Percentiles rank a stretch among this genome's conserved stretches.
These are phyloP conservation scores for Ceratocystis albifundus DNA, from an alignment of 2,329 filamentous ascomycete genomes.

Conservation along the genomic window DNA sequence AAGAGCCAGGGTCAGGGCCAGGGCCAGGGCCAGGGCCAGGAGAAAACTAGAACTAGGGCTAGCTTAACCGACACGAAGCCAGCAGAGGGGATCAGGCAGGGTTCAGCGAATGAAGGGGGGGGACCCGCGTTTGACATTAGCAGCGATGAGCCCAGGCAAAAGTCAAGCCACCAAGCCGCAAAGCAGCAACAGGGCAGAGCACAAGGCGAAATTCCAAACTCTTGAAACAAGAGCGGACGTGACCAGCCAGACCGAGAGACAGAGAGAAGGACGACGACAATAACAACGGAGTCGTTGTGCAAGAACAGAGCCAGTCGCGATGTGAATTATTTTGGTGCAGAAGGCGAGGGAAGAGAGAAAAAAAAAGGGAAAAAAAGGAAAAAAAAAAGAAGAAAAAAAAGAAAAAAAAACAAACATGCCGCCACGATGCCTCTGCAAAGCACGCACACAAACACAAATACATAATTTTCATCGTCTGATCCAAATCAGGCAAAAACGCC, in stretches of 20 bases:
- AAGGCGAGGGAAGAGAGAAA: too few relatives aligned
- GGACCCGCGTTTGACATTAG: background rate
- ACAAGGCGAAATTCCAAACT: background rate
- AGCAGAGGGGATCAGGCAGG: conserved; percentile 8
- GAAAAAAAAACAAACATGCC: too few relatives aligned
- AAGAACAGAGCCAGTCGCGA: background rate
- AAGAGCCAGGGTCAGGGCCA: background rate
- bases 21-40: background rate
- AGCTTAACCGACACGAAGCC: conserved; percentile 1
- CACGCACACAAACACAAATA: too few relatives aligned
- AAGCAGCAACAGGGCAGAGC: background rate
- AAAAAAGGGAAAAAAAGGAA: too few relatives aligned
- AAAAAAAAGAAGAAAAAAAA: too few relatives aligned
- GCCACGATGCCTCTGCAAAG: too few relatives aligned
- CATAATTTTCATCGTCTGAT: too few relatives aligned
- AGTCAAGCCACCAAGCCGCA: background rate
- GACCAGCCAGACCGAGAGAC: background rate
- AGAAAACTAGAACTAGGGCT: conserved; percentile 2
- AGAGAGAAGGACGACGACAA: too few relatives aligned
- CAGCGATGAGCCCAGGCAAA: background rate
- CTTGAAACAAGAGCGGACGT: background rate
- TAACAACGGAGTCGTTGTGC: background rate
- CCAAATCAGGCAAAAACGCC: too few relatives aligned
- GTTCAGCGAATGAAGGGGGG: conserved; percentile 1
- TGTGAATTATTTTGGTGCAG: too few relatives aligned